Evolutionary conservation across 352 stramenopile genomes (phyloP).

Genomic region (Pythium myriotylum): DNA sequence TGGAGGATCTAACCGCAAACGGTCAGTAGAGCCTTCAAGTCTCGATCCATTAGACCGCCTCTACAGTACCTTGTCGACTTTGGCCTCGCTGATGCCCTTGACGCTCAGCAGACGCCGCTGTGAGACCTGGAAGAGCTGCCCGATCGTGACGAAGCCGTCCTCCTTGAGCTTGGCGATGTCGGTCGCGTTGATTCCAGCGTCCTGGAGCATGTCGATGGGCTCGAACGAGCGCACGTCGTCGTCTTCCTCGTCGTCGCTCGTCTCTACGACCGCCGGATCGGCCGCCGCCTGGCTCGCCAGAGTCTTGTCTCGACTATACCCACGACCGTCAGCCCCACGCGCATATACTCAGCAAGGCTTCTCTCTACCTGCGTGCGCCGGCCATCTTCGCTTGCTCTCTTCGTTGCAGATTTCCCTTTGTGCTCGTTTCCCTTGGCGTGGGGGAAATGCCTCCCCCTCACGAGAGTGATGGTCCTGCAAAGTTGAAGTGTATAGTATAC

Average conservation of each 20-base stretch:
- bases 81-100: conserved; percentile 90
- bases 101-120: conserved; percentile 68
- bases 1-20: conserved; percentile 52
- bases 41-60: neutral
- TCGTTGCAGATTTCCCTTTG: conserved; percentile 20
- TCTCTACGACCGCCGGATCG: conserved; percentile 32
- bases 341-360: conserved; percentile 1
- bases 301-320: conserved; percentile 23
- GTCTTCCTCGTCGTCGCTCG: conserved; percentile 45
- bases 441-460: conserved; percentile 6
- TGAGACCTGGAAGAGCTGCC: conserved; percentile 81
- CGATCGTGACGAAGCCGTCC: conserved; percentile 78
- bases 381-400: conserved; percentile 21
- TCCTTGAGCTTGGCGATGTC: conserved; percentile 84
- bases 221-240: conserved; percentile 67
- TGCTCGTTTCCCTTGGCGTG: conserved; percentile 6
- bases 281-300: conserved; percentile 26
- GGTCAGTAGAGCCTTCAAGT: no score
- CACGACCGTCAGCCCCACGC: neutral
- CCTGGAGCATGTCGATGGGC: conserved; percentile 73
- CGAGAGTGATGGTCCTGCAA: conserved; percentile 28
- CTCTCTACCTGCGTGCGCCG: conserved; percentile 21
- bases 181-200: conserved; percentile 70
- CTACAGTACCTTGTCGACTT: conserved; percentile 74
- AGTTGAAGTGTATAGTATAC: conserved; percentile 31